Base-by-base conservation (phyloP, 805 yeast species). In the Candida anglica region DNA sequence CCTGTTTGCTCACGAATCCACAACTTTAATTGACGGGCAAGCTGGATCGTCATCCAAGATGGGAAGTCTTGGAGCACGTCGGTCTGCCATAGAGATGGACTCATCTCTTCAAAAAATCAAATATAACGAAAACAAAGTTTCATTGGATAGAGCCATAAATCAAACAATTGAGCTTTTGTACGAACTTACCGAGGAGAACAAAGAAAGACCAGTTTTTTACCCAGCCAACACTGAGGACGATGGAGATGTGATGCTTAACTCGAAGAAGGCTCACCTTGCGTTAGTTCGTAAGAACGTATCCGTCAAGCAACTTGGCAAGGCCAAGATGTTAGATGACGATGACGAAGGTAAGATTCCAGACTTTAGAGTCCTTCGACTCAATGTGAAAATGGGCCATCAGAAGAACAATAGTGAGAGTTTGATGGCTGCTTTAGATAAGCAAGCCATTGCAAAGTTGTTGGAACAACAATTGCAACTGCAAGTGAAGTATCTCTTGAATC, bases 61-160 rank as follows among this genome's bases (percentile, higher is more conserved):
- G 19, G 35, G 34, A 33, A n/a, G n/a, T n/a, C n/a, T n/a, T n/a
- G n/a, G n/a, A n/a, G n/a, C n/a, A n/a, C n/a, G n/a, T n/a, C n/a
- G n/a, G n/a, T n/a, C n/a, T n/a, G n/a, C 41, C 27, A 20, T n/a
- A n/a, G 41, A 66, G n/a, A 48, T 69, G 39, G 63, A 69, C 29
- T 66, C 81, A 1, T 81, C 87, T 33, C 53, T 82, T 20, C 77
- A 79, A 38, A 96, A 89, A 51, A 60, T 82, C 37, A 83, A 77
- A 40, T 91, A 84, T 54, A 86, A 86, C 51, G 79, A 81, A 46
- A 80, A 81, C 60, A 73, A 83, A 36, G 63, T 77, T 0, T 71
- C 81, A 1, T 63, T 89, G 36, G 81, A 77, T 38, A 64, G 84
- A 33, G 69, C 81, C 1, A 79, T 84, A 37, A 61, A 69, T 39